Base-by-base conservation (phyloP, 768 basidiomycete species). In the Pleurotus sapidus region DNA sequence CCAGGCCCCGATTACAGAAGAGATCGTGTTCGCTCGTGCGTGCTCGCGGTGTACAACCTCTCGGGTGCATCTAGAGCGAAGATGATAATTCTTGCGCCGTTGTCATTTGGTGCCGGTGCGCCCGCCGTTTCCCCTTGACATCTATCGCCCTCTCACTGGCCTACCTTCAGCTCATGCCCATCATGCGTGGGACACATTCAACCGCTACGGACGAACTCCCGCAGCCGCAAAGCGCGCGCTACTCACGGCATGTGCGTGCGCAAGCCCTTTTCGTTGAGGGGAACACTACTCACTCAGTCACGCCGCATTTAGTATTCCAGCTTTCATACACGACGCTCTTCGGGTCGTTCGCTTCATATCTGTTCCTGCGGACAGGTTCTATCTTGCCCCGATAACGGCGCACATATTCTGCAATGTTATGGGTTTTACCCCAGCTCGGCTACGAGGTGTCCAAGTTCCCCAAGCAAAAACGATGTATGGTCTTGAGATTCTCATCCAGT, bases 341-440 rank as follows among this genome's bases (percentile, higher is more conserved):
- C 63, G 97, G 97, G 3, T 91, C 88, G 70, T 90, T 89, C 70
- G 87, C 86, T 20, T 82, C 92, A 3, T 97, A 84, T 71, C 80
- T 97, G 43, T 93, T 95, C 72, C 77, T 96, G 6, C 84, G 90
- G 49, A 94, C 95, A 4, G 85, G 88, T 14, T 95, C 93, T 4
- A 72, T 98, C 58, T 70, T 88, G 27, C 88, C 94, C 77, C 95
- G 2, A 79, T 95, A 55, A 71, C 81, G 7, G 85, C 93, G 0
- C 96, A 99, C 67, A 73, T 89, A 1, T 96, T 94, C 67, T 98
- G 97, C 77, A 99, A 99, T 67, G 69, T 90, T 50, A 95, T 98
- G 92, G 95, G 95, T 1, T 1, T 64, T 98, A 25, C 97, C 96
- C 2, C 79, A 86, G 53, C 79, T 88, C 23, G 65, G 61, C 0